Percentiles rank a stretch among this genome's conserved stretches.
Evolutionary conservation across 2,329 filamentous ascomycete genomes (phyloP).

Genomic region (Fusarium domesticum): DNA sequence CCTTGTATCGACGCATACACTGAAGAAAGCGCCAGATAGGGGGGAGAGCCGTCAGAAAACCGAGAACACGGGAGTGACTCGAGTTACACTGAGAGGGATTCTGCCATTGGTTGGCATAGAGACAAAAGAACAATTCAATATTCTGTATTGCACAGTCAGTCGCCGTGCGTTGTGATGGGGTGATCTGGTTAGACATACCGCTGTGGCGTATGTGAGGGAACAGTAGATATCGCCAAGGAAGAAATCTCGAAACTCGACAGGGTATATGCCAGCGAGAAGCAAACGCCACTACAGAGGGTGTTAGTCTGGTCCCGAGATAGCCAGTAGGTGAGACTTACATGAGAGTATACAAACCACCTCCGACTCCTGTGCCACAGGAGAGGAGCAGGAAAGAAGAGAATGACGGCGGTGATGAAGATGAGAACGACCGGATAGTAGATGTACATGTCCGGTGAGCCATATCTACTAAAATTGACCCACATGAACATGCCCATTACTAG

Average conservation of each 20-base stretch:
- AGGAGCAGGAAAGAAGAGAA: constrained; percentile 74
- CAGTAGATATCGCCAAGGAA: constrained; percentile 98
- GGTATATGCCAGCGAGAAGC: constrained; percentile 79
- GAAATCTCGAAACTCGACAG: constrained; percentile 95
- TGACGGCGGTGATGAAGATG: constrained; percentile 61
- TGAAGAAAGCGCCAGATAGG: constrained; percentile 89
- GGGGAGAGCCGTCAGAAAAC: constrained; percentile 80
- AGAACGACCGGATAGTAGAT: constrained; percentile 85
- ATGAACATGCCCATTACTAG: constrained; percentile 75
- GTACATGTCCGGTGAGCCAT: constrained; percentile 65
- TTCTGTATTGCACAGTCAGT: constrained; percentile 56
- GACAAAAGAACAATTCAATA: constrained; percentile 87
- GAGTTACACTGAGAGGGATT: constrained; percentile 79
- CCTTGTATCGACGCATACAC: constrained; percentile 83
- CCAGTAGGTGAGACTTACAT: constrained; percentile 54
- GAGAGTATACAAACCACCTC: constrained; percentile 84
- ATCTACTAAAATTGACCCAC: constrained; percentile 82
- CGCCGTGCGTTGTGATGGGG: too few species aligned
- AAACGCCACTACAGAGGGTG: constrained; percentile 67
- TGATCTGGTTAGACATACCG: constrained; percentile 55
- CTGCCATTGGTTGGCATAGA: constrained; percentile 78
- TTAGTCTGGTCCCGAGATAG: constrained; percentile 6
- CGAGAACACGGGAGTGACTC: constrained; percentile 74
- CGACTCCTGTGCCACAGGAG: constrained; percentile 73
- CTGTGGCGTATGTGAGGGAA: constrained; percentile 85